phyloP scores from a whole-genome alignment of 2,329 filamentous ascomycete species.

The Xylaria digitata region DNA sequence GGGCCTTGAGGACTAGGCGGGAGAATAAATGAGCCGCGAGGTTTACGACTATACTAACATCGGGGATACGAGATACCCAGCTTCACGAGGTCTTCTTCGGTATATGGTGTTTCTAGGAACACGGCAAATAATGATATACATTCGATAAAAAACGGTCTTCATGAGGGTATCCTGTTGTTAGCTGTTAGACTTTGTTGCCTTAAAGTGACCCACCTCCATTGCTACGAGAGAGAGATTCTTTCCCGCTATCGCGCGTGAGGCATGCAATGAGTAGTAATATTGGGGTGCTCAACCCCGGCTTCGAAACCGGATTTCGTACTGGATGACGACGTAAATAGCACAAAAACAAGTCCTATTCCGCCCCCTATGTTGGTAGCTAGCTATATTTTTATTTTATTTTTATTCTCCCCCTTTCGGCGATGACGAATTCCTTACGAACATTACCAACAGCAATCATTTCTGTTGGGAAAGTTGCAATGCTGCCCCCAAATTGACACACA shows the following conservation, averaged over 20 bases:
- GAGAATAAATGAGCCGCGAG: conserved; percentile 26
- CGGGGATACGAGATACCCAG: conserved; percentile 34
- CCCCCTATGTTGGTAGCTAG: conserved; percentile 19
- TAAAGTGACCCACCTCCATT: conserved; percentile 8
- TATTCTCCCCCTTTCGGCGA: not conserved
- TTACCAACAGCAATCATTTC: conserved; percentile 8
- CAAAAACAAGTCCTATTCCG: conserved; percentile 22
- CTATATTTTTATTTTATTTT: conserved; percentile 1
- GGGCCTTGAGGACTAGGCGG: conserved; percentile 19
- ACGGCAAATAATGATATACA: conserved; percentile 1
- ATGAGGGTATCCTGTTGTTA: not conserved
- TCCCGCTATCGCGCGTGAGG: not conserved
- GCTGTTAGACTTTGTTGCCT: not conserved
- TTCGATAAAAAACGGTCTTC: not conserved
- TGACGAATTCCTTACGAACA: not conserved
- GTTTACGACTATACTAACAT: conserved; percentile 22
- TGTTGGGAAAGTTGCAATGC: conserved; percentile 12
- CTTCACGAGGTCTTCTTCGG: conserved; percentile 26
- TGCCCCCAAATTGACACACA: not conserved
- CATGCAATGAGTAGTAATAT: conserved; percentile 8
- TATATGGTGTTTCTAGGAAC: conserved; percentile 27
- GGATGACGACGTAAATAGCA: conserved; percentile 15
- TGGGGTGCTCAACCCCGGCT: not conserved
- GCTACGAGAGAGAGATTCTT: not conserved
- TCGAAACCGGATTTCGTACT: not conserved